phyloP scores from a whole-genome alignment of 192 early-diverging fungal genomes.

The Dimargaris verticillata region DNA sequence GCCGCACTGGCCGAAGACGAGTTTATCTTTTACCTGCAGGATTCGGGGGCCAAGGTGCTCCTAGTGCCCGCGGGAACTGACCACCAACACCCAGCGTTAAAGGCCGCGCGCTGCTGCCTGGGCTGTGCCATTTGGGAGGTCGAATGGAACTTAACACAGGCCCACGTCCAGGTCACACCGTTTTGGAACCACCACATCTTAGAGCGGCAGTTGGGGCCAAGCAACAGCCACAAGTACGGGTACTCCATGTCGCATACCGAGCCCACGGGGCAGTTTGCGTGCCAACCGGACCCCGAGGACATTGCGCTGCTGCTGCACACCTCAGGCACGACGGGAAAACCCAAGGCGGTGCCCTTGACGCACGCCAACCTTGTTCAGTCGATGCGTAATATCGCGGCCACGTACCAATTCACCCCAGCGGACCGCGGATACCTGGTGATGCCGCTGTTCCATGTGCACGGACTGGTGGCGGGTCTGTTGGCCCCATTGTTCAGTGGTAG shows the following conservation, averaged over 20 bases:
- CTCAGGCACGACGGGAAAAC: constrained; percentile 61
- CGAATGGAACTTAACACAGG: constrained; percentile 23
- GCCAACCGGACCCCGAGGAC: constrained; percentile 30
- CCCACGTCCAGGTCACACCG: constrained; percentile 12
- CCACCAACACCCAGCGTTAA: constrained; percentile 33
- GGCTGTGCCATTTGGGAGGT: constrained; percentile 37
- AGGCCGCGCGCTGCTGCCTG: constrained; percentile 30
- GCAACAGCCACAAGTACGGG: not conserved
- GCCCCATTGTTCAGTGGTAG: constrained; percentile 53
- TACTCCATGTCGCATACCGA: not conserved
- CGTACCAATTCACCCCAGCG: constrained; percentile 36
- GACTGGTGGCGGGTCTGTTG: constrained; percentile 56
- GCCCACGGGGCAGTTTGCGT: not conserved
- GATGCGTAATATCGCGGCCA: constrained; percentile 54
- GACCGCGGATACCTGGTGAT: constrained; percentile 63
- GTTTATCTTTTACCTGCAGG: constrained; percentile 58
- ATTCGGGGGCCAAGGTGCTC: constrained; percentile 40
- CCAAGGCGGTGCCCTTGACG: constrained; percentile 67
- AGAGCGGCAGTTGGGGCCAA: not conserved
- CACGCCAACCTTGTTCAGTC: constrained; percentile 56
- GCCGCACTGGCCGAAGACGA: constrained; percentile 47
- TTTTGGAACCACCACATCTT: no score
- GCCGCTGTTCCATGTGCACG: constrained; percentile 80
- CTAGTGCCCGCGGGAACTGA: constrained; percentile 39
- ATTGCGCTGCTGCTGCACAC: constrained; percentile 64